Conservation (phyloP, 2,329 filamentous ascomycete genomes). For the Claviceps africana region DNA sequence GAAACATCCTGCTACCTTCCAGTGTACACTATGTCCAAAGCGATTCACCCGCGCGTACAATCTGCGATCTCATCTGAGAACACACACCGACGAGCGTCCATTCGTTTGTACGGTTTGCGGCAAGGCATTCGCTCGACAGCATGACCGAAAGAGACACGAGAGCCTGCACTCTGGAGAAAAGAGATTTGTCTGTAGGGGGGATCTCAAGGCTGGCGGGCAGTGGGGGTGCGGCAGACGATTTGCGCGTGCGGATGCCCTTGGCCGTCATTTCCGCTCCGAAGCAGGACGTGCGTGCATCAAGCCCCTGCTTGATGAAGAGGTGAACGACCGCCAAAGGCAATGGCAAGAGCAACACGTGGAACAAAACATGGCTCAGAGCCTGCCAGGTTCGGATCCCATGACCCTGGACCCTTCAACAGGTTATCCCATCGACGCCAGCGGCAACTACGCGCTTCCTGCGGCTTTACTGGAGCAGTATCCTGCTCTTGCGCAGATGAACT, state of each 20-base stretch:
- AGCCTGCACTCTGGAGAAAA: constrained; percentile 94
- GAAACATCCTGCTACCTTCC: constrained; percentile 95
- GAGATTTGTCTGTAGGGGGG: constrained; percentile 93
- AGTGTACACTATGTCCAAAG: constrained; percentile 86
- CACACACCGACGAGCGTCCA: constrained; percentile 90
- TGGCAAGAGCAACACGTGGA: constrained; percentile 60
- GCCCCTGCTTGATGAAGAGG: constrained; percentile 90
- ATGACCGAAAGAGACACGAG: constrained; percentile 94
- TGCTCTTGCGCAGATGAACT: constrained; percentile 79
- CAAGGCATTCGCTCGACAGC: constrained; percentile 93
- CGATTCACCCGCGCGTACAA: constrained; percentile 96
- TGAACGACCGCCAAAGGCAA: constrained; percentile 61
- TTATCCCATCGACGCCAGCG: constrained; percentile 41
- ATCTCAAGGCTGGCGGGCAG: constrained; percentile 64
- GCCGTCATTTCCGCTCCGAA: constrained; percentile 88
- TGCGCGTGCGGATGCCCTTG: constrained; percentile 86
- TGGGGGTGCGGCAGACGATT: constrained; percentile 94
- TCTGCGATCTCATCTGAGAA: constrained; percentile 82
- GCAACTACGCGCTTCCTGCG: constrained; percentile 61
- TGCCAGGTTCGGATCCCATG: constrained; percentile 39
- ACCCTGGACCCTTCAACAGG: constrained; percentile 46
- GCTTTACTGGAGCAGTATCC: constrained; percentile 87
- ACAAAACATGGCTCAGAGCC: constrained; percentile 49
- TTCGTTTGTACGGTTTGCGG: constrained; percentile 96
- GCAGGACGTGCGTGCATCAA: constrained; percentile 94